Conservation (phyloP, 2,329 filamentous ascomycete genomes). For the Pseudocercospora eumusae region DNA sequence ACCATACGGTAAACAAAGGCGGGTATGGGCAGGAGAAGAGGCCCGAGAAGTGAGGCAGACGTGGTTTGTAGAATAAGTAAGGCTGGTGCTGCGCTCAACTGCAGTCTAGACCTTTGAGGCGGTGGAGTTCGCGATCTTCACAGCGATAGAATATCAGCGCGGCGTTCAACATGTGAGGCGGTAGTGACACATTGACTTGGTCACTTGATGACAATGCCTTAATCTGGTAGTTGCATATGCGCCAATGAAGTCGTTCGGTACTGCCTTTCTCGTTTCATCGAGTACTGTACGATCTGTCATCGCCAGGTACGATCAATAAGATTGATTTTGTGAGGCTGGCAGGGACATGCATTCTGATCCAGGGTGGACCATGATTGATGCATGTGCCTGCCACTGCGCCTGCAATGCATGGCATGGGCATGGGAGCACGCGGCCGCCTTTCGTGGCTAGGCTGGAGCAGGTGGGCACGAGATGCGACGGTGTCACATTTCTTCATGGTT, state of each 20-base stretch:
- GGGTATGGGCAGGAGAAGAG: conserved; percentile 63
- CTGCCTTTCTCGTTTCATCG: not conserved
- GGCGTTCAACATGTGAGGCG: conserved; percentile 7
- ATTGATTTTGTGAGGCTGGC: not conserved
- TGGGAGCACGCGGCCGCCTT: not conserved
- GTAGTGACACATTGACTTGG: not conserved
- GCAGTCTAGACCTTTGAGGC: not conserved
- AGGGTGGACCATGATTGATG: not conserved
- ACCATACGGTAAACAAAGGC: conserved; percentile 58
- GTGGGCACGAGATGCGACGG: not conserved
- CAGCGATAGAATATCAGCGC: not conserved
- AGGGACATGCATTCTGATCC: not conserved
- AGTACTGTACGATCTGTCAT: not conserved
- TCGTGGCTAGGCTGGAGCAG: not conserved
- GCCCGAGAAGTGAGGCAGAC: conserved; percentile 21
- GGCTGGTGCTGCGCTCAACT: not conserved
- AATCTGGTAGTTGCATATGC: not conserved
- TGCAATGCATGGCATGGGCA: not conserved
- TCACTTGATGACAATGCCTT: not conserved
- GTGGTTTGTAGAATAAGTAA: not conserved
- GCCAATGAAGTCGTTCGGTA: not conserved
- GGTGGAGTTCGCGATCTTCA: not conserved
- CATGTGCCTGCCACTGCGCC: not conserved
- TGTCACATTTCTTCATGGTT: not conserved
- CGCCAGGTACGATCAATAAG: not conserved